phyloP scores from a whole-genome alignment of 2,329 filamentous ascomycete species.

The Monilinia fructicola region DNA sequence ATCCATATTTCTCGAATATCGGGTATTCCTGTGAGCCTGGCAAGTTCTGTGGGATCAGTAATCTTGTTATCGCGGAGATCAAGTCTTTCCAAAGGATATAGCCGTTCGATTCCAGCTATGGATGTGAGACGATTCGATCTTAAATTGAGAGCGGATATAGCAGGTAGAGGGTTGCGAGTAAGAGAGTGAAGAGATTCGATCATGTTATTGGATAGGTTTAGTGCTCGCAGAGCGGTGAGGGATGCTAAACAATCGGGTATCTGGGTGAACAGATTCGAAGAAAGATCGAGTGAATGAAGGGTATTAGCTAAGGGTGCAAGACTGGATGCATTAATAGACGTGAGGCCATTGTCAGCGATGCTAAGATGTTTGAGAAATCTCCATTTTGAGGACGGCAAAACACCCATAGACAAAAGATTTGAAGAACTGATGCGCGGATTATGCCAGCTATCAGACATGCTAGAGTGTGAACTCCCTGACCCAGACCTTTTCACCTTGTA shows the following conservation, averaged over 20 bases:
- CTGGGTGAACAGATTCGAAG: slow-evolving; percentile 88
- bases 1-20: slow-evolving; percentile 93
- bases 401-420: slow-evolving; percentile 69
- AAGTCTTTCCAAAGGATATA: slow-evolving; percentile 83
- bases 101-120: slow-evolving; percentile 83
- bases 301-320: slow-evolving; percentile 82
- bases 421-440: slow-evolving; percentile 69
- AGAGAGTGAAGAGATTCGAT: slow-evolving; percentile 91
- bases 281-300: slow-evolving; percentile 87
- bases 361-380: slow-evolving; percentile 90
- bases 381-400: slow-evolving; percentile 86
- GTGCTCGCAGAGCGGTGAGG: slow-evolving; percentile 80
- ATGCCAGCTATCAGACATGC: slow-evolving; percentile 64
- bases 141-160: slow-evolving; percentile 90
- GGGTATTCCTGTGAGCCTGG: slow-evolving; percentile 83
- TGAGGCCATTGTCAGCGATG: slow-evolving; percentile 87
- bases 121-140: slow-evolving; percentile 84
- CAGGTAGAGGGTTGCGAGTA: slow-evolving; percentile 80
- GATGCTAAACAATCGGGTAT: slow-evolving; percentile 88
- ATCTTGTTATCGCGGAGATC: slow-evolving; percentile 89
- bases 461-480: slow-evolving; percentile 90
- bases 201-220: slow-evolving; percentile 97
- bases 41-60: slow-evolving; percentile 87
- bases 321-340: slow-evolving; percentile 71
- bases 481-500: slow-evolving; percentile 82